A percentile compares a stretch with the other conserved stretches of the same genome.
Conservation (phyloP, 805 yeast genomes). For the Lipomyces spencermartinsiae region DNA sequence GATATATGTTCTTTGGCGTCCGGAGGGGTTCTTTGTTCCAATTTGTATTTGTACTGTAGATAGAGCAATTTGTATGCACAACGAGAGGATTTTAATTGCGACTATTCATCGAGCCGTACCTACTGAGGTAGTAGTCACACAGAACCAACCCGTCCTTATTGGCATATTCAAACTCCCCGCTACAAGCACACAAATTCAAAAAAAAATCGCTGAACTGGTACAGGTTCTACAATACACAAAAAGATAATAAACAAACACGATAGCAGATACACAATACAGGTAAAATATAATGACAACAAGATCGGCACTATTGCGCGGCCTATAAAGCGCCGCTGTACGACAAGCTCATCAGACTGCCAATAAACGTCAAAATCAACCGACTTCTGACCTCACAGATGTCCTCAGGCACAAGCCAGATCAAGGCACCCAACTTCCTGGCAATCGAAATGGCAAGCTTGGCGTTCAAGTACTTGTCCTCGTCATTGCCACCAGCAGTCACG, state of each 20-base stretch:
- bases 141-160: too few relatives aligned
- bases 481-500: slow-evolving; percentile 78
- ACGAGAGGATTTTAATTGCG: too few relatives aligned
- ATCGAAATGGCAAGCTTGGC: slow-evolving; percentile 94
- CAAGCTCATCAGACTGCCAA: slow-evolving; percentile 91
- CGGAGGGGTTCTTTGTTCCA: neutral
- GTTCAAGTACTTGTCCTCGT: slow-evolving; percentile 88
- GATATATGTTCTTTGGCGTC: neutral
- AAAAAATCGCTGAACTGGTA: neutral
- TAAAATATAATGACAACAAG: neutral
- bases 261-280: neutral
- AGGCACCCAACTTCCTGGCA: slow-evolving; percentile 96
- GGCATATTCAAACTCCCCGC: too few relatives aligned
- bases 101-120: too few relatives aligned
- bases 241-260: neutral
- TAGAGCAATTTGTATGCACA: neutral
- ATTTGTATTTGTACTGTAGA: neutral
- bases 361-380: slow-evolving; percentile 89
- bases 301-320: neutral
- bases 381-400: slow-evolving; percentile 96
- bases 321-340: slow-evolving; percentile 28
- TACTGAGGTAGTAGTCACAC: too few relatives aligned
- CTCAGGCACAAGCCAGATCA: slow-evolving; percentile 99
- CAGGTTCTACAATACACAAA: slow-evolving; percentile 5
- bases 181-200: neutral